phyloP scores from a whole-genome alignment of 202 grass and related monocot species.

The Saccharum hybrid region DNA sequence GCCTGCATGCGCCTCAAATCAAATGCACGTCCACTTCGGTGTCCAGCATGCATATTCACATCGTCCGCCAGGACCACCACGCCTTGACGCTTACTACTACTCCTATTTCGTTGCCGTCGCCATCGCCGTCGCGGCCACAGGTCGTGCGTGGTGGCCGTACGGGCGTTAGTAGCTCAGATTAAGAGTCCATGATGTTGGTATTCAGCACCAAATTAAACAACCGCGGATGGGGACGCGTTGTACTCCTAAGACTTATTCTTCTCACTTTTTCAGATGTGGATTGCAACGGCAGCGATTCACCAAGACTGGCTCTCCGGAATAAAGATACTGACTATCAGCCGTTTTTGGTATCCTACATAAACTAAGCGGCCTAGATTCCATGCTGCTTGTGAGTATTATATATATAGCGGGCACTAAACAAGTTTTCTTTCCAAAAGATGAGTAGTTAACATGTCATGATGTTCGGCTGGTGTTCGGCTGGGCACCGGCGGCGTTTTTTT shows the following conservation, averaged over 20 bases:
- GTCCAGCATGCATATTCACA: not conserved
- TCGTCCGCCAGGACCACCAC: not conserved
- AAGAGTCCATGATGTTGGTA: not conserved
- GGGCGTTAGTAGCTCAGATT: not conserved
- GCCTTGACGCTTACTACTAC: not conserved
- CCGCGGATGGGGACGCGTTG: not conserved
- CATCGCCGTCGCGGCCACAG: not conserved
- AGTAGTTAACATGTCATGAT: not conserved
- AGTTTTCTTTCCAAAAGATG: not conserved
- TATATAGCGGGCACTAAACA: constrained; percentile 11
- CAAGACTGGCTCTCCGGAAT: not conserved
- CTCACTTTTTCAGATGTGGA: not conserved
- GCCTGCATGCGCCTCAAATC: not conserved
- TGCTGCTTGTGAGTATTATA: not conserved
- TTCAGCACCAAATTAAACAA: not conserved
- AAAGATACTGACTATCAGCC: not conserved
- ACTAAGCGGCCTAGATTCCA: constrained; percentile 40
- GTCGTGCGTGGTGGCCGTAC: not conserved
- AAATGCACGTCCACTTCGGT: not conserved
- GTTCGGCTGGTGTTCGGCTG: too few relatives aligned
- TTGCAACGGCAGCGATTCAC: not conserved
- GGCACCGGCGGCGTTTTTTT: too few relatives aligned
- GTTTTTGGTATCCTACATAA: constrained; percentile 5
- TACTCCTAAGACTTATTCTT: not conserved
- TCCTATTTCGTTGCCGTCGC: not conserved